These are phyloP conservation scores for Tuber microsphaerosporum DNA, from an alignment of 495 filamentous ascomycete genomes.

Conservation along the genomic window DNA sequence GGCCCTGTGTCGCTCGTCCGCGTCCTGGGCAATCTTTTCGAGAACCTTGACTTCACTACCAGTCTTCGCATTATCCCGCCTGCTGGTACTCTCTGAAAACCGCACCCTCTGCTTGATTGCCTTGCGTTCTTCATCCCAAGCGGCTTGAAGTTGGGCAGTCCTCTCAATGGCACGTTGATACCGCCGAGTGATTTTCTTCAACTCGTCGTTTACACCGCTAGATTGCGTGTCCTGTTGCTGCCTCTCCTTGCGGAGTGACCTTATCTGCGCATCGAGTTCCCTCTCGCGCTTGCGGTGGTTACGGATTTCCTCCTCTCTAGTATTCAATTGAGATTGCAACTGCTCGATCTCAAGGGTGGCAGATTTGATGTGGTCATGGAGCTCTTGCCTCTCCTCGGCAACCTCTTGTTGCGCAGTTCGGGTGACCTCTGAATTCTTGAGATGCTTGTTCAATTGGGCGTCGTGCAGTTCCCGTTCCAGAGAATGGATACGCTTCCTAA, in stretches of 20 bases:
- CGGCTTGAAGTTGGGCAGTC: conserved; percentile 45
- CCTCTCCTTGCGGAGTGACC: conserved; percentile 56
- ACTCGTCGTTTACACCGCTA: conserved; percentile 48
- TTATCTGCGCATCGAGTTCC: conserved; percentile 54
- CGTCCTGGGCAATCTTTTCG: conserved; percentile 43
- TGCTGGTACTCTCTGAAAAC: conserved; percentile 43
- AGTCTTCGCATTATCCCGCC: conserved; percentile 34
- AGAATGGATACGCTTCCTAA: conserved; percentile 51
- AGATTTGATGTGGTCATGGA: conserved; percentile 59
- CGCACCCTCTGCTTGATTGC: conserved; percentile 46
- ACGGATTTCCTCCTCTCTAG: conserved; percentile 49
- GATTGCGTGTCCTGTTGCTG: conserved; percentile 48
- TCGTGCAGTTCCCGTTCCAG: conserved; percentile 56
- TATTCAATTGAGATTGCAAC: conserved; percentile 53
- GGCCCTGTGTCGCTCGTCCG: conserved; percentile 60
- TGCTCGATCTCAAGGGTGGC: conserved; percentile 63
- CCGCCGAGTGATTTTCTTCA: conserved; percentile 51
- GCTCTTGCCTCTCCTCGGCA: conserved; percentile 58
- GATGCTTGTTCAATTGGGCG: conserved; percentile 47
- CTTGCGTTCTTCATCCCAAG: conserved; percentile 49
- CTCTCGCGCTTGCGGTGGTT: conserved; percentile 43
- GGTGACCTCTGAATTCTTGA: conserved; percentile 42
- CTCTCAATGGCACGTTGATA: conserved; percentile 53
- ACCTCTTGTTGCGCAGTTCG: conserved; percentile 40
- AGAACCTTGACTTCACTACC: conserved; percentile 49